Evolutionary conservation across 352 stramenopile genomes (phyloP).

Genomic region (Pythium periplocum): DNA sequence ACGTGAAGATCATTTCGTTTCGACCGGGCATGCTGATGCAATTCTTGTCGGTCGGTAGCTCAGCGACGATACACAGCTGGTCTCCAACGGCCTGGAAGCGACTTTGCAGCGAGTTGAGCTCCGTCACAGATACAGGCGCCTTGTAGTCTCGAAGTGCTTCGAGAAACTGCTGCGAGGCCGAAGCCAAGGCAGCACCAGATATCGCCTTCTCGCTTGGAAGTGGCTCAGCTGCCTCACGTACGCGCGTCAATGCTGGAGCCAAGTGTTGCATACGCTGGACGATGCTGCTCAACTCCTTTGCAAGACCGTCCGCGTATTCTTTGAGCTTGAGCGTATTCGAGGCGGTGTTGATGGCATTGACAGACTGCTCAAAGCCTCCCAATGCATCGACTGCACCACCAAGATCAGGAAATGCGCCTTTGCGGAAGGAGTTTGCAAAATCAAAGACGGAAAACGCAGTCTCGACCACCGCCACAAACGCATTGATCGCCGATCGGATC

Average conservation of each 20-base stretch:
- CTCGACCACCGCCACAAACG: slow-evolving; percentile 3
- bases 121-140: slow-evolving; percentile 4
- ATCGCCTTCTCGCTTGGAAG: not conserved
- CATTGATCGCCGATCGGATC: slow-evolving; percentile 4
- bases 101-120: slow-evolving; percentile 10
- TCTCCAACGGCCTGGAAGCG: slow-evolving; percentile 4
- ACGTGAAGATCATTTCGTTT: slow-evolving; percentile 4
- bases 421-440: not conserved
- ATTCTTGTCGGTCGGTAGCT: slow-evolving; percentile 3
- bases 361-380: not conserved
- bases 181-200: not conserved
- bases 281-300: not conserved
- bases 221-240: slow-evolving; percentile 1
- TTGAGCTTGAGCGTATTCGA: slow-evolving; percentile 1
- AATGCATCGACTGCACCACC: not conserved
- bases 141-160: slow-evolving; percentile 7
- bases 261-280: not conserved
- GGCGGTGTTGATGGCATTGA: not conserved
- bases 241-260: slow-evolving; percentile 1
- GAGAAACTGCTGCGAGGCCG: slow-evolving; percentile 1
- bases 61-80: slow-evolving; percentile 5
- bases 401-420: not conserved
- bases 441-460: slow-evolving; percentile 2
- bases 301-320: not conserved
- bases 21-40: slow-evolving; percentile 6